These are phyloP conservation scores for Fraxinus greggii DNA, from an alignment of 305 asterid species.

Conservation along the genomic window DNA sequence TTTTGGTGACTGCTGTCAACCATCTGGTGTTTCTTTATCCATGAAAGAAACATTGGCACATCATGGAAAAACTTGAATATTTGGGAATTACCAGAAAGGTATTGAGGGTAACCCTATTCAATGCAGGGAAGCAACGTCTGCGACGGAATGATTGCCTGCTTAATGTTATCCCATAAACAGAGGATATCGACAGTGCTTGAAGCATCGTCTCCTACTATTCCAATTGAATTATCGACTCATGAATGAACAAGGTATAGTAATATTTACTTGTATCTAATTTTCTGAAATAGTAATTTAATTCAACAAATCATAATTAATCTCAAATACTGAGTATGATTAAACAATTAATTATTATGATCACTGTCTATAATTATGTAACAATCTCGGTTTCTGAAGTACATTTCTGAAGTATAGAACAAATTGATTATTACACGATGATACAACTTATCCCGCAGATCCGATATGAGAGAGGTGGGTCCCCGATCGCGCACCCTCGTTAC, in stretches of 20 bases:
- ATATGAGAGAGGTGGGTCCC: neutral
- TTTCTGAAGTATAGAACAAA: neutral
- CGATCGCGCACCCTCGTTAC: neutral
- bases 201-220: neutral
- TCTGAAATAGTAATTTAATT: neutral
- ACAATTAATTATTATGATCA: neutral
- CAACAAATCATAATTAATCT: too few species aligned
- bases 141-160: neutral
- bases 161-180: neutral
- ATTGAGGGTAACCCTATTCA: neutral
- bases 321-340: neutral
- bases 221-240: neutral
- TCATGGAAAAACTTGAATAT: neutral
- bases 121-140: neutral
- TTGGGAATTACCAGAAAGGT: neutral
- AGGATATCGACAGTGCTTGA: neutral
- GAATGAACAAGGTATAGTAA: neutral
- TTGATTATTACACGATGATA: neutral
- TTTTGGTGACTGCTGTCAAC: slow-evolving; percentile 41
- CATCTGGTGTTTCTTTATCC: neutral
- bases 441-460: neutral
- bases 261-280: neutral
- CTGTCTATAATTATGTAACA: neutral
- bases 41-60: neutral
- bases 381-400: neutral